Percentiles rank a stretch among this genome's conserved stretches.
Conservation (phyloP, 2,329 filamentous ascomycete genomes). For the Cadophora sp. region DNA sequence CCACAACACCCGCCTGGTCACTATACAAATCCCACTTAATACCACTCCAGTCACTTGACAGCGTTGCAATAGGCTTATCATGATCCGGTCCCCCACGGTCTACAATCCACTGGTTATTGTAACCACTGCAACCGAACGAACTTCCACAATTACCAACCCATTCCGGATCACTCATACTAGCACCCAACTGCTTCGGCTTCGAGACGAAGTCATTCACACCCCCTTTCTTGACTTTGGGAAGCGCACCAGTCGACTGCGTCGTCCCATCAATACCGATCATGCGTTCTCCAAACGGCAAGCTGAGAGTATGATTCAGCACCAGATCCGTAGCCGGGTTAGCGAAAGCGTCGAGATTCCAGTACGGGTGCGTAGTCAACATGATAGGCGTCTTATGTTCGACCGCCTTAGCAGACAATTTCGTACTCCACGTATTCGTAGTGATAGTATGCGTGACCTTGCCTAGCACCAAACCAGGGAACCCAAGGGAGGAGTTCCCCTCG, state of each 20-base stretch:
- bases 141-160: conserved; percentile 77
- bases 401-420: conserved; percentile 73
- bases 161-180: conserved; percentile 65
- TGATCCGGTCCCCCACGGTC: conserved; percentile 48
- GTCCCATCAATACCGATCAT: conserved; percentile 72
- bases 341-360: conserved; percentile 77
- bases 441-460: conserved; percentile 70
- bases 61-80: conserved; percentile 58
- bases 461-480: conserved; percentile 67
- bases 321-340: conserved; percentile 68
- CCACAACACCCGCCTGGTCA: conserved; percentile 87
- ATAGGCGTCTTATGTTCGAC: conserved; percentile 79
- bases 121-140: conserved; percentile 77
- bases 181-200: conserved; percentile 76
- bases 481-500: conserved; percentile 57
- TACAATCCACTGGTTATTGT: conserved; percentile 67
- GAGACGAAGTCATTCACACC: conserved; percentile 84
- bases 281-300: conserved; percentile 74
- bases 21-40: conserved; percentile 82
- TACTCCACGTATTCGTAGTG: conserved; percentile 67
- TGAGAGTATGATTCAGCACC: conserved; percentile 73
- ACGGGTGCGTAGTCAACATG: conserved; percentile 73
- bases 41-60: conserved; percentile 77
- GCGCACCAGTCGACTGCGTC: conserved; percentile 74
- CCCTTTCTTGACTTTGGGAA: conserved; percentile 68